Evolutionary conservation across 2,329 filamentous ascomycete species (phyloP).

Genomic region (Bertia moriformis): DNA sequence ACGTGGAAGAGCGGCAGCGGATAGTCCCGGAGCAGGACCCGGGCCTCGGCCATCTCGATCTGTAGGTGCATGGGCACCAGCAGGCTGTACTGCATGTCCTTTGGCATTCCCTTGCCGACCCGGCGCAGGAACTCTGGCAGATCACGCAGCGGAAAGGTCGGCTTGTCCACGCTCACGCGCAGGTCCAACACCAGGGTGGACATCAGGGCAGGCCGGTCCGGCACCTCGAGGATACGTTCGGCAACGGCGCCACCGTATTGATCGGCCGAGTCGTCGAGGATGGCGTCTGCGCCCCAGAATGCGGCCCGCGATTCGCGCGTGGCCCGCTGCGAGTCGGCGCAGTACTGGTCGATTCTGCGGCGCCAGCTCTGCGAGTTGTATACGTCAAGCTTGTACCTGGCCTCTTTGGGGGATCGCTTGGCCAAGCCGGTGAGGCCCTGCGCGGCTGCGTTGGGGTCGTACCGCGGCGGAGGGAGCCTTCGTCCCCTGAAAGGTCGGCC

Average conservation of each 20-base stretch:
- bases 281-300: conserved; percentile 70
- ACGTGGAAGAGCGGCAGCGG: conserved; percentile 85
- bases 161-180: conserved; percentile 76
- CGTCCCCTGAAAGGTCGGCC: not conserved
- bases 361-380: conserved; percentile 90
- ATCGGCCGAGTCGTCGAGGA: conserved; percentile 70
- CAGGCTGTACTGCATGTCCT: conserved; percentile 77
- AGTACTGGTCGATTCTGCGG: conserved; percentile 67
- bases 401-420: conserved; percentile 62
- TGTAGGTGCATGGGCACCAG: conserved; percentile 81
- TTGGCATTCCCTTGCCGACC: conserved; percentile 92
- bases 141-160: conserved; percentile 71
- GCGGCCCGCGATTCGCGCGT: conserved; percentile 65
- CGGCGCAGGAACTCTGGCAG: conserved; percentile 72
- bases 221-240: conserved; percentile 75
- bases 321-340: conserved; percentile 53
- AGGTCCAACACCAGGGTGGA: conserved; percentile 69
- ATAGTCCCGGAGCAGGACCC: conserved; percentile 80
- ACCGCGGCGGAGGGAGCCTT: conserved; percentile 36
- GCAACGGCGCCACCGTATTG: too few relatives aligned
- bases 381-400: conserved; percentile 58
- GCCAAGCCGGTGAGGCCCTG: conserved; percentile 54
- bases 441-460: conserved; percentile 66
- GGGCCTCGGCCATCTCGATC: conserved; percentile 78
- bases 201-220: conserved; percentile 72